phyloP scores from a whole-genome alignment of 345 rosid genomes.

The Syzygium grande region DNA sequence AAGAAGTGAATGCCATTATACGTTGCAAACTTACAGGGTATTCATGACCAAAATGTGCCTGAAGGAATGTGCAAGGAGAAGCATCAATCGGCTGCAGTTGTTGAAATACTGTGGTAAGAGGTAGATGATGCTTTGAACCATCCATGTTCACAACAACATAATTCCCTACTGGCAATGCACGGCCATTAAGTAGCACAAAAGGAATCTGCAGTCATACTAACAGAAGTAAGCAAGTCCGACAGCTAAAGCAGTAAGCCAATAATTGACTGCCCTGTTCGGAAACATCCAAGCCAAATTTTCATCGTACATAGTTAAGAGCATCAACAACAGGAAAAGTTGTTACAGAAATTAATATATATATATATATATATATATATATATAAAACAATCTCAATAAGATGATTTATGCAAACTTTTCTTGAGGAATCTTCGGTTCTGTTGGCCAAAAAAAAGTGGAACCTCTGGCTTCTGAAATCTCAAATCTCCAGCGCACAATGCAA shows the following conservation, averaged over 20 bases:
- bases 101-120: slow-evolving; percentile 66
- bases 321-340: neutral
- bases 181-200: slow-evolving; percentile 55
- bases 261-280: neutral
- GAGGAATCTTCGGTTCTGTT: neutral
- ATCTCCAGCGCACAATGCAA: neutral
- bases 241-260: neutral
- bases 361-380: too few relatives aligned
- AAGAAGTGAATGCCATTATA: neutral
- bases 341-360: too few relatives aligned
- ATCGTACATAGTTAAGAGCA: neutral
- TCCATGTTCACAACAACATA: slow-evolving; percentile 65
- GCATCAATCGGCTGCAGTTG: slow-evolving; percentile 60
- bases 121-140: slow-evolving; percentile 58
- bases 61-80: slow-evolving; percentile 70
- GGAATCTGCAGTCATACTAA: slow-evolving; percentile 45
- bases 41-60: slow-evolving; percentile 66
- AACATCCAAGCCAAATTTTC: neutral
- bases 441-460: neutral
- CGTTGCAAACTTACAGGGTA: slow-evolving; percentile 40
- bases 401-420: neutral
- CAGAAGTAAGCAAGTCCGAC: neutral
- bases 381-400: neutral
- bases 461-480: neutral
- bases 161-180: slow-evolving; percentile 32